Percentiles rank a stretch among this genome's conserved stretches.
These are phyloP conservation scores for Nadsonia starkeyi-henricii DNA, from an alignment of 1,139 yeast genomes.

Conservation along the genomic window DNA sequence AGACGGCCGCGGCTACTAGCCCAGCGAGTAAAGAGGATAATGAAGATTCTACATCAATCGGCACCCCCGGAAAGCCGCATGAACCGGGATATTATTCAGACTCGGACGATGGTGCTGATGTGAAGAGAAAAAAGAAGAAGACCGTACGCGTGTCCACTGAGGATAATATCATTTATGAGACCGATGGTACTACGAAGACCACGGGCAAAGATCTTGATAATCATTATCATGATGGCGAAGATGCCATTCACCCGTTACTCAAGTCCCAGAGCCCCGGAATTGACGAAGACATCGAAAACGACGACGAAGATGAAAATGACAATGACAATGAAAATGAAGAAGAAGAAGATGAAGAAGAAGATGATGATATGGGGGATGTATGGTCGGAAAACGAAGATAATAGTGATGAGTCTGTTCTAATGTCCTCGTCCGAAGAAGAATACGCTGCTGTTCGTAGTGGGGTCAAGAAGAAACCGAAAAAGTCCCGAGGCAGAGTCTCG, in stretches of 20 bases:
- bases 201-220: no score
- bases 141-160: no score
- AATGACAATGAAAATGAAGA: constrained; percentile 4
- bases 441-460: neutral
- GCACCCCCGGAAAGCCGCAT: no score
- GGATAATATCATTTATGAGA: no score
- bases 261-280: neutral
- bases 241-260: neutral
- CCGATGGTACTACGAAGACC: no score
- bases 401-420: neutral
- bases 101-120: no score
- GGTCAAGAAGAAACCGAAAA: constrained; percentile 1
- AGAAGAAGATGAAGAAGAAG: constrained; percentile 6
- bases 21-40: no score
- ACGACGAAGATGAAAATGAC: constrained; percentile 7
- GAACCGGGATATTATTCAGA: no score
- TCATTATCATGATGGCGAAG: no score
- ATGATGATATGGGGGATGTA: constrained; percentile 6
- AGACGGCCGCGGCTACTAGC: no score
- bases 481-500: constrained; percentile 2
- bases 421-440: neutral
- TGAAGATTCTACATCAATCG: no score
- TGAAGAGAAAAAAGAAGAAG: no score
- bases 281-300: constrained; percentile 6
- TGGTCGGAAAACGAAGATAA: constrained; percentile 1